Evolutionary conservation across 2,329 filamentous ascomycete species (phyloP).

Genomic region (Lecanicillium sp.): DNA sequence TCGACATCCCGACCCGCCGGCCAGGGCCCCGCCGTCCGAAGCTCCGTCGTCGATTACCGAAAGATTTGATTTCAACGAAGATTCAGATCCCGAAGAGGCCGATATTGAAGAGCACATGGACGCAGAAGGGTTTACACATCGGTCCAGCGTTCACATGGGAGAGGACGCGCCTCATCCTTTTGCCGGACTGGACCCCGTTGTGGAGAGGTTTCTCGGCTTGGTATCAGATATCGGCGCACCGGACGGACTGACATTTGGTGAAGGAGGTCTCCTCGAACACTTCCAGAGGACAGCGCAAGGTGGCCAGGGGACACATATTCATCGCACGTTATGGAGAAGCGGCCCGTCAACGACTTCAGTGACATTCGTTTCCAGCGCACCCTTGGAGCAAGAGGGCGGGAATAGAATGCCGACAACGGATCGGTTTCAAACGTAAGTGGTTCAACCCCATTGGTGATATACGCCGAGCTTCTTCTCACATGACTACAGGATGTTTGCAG

Average conservation of each 20-base stretch:
- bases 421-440: conserved; percentile 44
- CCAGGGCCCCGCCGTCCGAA: conserved; percentile 20
- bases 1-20: conserved; percentile 33
- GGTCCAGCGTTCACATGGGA: conserved; percentile 29
- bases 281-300: not conserved
- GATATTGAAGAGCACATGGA: conserved; percentile 51
- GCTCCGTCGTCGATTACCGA: conserved; percentile 24
- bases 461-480: not conserved
- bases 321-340: conserved; percentile 33
- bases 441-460: not conserved
- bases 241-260: not conserved
- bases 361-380: conserved; percentile 40
- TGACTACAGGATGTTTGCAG: not conserved
- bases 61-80: conserved; percentile 27
- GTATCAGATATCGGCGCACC: conserved; percentile 31
- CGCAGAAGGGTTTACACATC: conserved; percentile 36
- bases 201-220: conserved; percentile 40
- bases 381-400: conserved; percentile 2
- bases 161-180: conserved; percentile 24
- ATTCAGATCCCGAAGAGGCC: conserved; percentile 53
- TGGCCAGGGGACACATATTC: conserved; percentile 23
- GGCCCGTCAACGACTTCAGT: conserved; percentile 41
- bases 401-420: conserved; percentile 23
- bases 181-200: conserved; percentile 30
- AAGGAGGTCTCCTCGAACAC: not conserved